Evolutionary conservation across 2,329 filamentous ascomycete genomes (phyloP).

Genomic region (Ilyonectria sp.): DNA sequence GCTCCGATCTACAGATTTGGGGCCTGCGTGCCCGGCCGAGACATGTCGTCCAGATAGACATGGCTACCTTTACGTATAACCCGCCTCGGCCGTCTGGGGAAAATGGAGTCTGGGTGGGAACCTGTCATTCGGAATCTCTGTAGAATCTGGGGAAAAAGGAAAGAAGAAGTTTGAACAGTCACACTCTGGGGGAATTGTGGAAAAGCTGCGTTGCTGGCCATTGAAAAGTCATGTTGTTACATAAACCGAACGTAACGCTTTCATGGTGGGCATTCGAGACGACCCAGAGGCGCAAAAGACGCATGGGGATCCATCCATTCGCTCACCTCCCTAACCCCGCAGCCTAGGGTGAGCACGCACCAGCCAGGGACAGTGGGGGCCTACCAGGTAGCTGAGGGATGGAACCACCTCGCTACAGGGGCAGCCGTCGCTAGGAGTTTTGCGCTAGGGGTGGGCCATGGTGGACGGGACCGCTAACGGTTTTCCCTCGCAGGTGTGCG

Average conservation of each 20-base stretch:
- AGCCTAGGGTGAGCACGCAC: not conserved
- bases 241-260: slow-evolving; percentile 46
- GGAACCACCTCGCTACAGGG: not conserved
- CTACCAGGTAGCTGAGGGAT: too few relatives aligned
- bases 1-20: not conserved
- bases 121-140: not conserved
- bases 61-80: not conserved
- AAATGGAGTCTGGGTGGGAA: slow-evolving; percentile 20
- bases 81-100: slow-evolving; percentile 34
- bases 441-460: not conserved
- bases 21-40: not conserved
- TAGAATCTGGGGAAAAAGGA: slow-evolving; percentile 27
- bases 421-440: not conserved
- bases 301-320: not conserved
- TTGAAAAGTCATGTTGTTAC: slow-evolving; percentile 43
- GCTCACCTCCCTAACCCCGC: not conserved
- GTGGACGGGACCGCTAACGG: too few relatives aligned
- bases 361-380: not conserved
- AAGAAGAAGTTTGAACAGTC: slow-evolving; percentile 11
- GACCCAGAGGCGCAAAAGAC: too few relatives aligned
- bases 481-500: too few relatives aligned
- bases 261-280: slow-evolving; percentile 10
- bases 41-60: slow-evolving; percentile 26
- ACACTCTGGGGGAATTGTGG: slow-evolving; percentile 42
- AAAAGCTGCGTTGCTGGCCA: slow-evolving; percentile 35